Conservation (phyloP, 192 early-diverging fungal genomes). For the Physocladia obscura region DNA sequence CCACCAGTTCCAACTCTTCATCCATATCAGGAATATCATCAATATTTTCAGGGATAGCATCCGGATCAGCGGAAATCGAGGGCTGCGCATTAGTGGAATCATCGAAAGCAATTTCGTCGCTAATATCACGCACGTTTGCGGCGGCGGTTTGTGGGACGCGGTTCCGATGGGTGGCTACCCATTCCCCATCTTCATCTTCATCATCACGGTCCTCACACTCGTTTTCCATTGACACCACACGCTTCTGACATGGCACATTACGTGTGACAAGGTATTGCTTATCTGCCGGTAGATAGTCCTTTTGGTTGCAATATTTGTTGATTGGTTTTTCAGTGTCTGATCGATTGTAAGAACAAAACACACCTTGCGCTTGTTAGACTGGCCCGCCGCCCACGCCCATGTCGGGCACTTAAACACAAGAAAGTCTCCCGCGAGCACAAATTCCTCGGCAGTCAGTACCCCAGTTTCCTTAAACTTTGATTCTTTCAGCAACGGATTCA, state of each 20-base stretch:
- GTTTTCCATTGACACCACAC: slow-evolving; percentile 83
- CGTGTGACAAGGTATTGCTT: slow-evolving; percentile 95
- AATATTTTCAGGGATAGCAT: slow-evolving; percentile 49
- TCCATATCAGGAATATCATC: slow-evolving; percentile 93
- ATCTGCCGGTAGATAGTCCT: slow-evolving; percentile 60
- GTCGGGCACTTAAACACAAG: slow-evolving; percentile 98
- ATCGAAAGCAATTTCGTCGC: slow-evolving; percentile 62
- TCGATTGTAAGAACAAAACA: no score
- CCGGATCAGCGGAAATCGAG: not conserved
- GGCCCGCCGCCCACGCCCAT: slow-evolving; percentile 83
- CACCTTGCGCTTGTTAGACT: slow-evolving; percentile 64
- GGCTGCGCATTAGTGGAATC: slow-evolving; percentile 12
- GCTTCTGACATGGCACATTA: slow-evolving; percentile 88
- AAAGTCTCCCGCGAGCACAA: slow-evolving; percentile 95
- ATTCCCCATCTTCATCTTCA: slow-evolving; percentile 62
- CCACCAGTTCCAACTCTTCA: slow-evolving; percentile 64
- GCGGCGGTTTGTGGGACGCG: slow-evolving; percentile 9
- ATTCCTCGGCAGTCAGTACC: slow-evolving; percentile 95
- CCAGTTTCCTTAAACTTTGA: slow-evolving; percentile 96
- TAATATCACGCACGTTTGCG: slow-evolving; percentile 56
- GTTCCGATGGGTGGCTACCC: slow-evolving; percentile 81
- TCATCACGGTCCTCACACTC: slow-evolving; percentile 37
- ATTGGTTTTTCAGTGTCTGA: no score
- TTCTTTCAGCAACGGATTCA: slow-evolving; percentile 88
- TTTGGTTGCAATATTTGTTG: not conserved